phyloP scores from a whole-genome alignment of 345 rosid species.

The Eucalyptus erythrocorys region DNA sequence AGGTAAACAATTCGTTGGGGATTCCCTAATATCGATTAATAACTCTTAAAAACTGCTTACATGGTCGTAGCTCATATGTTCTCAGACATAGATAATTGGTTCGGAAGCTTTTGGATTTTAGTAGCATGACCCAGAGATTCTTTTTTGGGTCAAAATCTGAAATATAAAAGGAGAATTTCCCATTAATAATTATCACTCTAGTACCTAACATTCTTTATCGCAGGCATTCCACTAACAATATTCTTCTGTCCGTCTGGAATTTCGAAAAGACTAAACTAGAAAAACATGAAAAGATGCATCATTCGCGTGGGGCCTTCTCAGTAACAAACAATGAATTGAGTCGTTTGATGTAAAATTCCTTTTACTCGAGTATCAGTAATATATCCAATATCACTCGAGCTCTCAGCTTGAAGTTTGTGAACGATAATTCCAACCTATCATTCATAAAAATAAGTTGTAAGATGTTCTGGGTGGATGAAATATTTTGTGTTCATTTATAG shows the following conservation, averaged over 20 bases:
- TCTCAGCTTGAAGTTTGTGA: neutral
- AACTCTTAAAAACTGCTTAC: neutral
- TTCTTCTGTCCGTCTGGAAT: neutral
- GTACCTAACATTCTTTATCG: neutral
- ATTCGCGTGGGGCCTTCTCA: neutral
- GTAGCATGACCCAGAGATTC: neutral
- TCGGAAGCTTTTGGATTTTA: neutral
- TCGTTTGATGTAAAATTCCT: neutral
- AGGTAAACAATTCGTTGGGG: neutral
- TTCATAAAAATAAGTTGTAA: neutral
- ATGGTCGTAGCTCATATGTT: neutral
- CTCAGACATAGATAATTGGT: neutral
- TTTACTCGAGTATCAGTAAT: neutral
- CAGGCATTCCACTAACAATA: neutral
- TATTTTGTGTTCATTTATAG: neutral
- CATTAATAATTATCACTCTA: neutral
- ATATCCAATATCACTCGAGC: neutral
- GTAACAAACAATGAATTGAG: neutral
- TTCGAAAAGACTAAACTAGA: neutral
- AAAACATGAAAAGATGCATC: neutral
- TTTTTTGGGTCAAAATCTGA: neutral
- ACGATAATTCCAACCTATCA: neutral
- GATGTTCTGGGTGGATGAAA: neutral
- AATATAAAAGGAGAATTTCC: neutral
- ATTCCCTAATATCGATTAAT: neutral